Conservation (phyloP, 2,329 filamentous ascomycete species). For the Cercospora beticola region DNA sequence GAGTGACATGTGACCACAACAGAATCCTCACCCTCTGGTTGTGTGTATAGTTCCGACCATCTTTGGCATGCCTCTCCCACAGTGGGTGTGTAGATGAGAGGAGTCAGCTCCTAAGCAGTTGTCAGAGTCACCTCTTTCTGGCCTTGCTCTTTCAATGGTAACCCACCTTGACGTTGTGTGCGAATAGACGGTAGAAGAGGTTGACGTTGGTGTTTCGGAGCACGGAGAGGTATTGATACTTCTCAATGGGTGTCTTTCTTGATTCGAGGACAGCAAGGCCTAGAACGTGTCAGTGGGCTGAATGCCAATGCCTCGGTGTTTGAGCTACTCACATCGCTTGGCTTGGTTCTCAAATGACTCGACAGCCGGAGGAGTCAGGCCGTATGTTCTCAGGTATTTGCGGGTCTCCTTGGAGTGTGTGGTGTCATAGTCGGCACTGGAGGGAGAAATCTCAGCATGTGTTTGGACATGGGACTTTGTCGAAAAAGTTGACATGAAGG, state of each 20-base stretch:
- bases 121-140: constrained; percentile 6
- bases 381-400: constrained; percentile 53
- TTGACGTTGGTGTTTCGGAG: constrained; percentile 75
- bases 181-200: constrained; percentile 79
- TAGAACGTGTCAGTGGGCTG: constrained; percentile 41
- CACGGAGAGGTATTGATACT: constrained; percentile 77
- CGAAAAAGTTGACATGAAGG: neutral
- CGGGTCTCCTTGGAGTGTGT: constrained; percentile 51
- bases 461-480: neutral
- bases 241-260: constrained; percentile 71
- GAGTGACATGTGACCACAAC: neutral
- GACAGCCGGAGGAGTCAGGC: constrained; percentile 52
- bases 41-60: constrained; percentile 94
- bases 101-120: constrained; percentile 66
- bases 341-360: constrained; percentile 53
- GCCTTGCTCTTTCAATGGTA: neutral
- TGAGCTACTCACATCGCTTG: constrained; percentile 47
- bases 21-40: constrained; percentile 69
- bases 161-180: constrained; percentile 64
- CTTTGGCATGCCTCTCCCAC: constrained; percentile 95
- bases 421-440: constrained; percentile 48
- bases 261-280: constrained; percentile 73
- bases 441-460: constrained; percentile 15
- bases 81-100: constrained; percentile 82
- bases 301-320: neutral